Conservation (phyloP, 805 yeast genomes). For the Starmera quercuum region DNA sequence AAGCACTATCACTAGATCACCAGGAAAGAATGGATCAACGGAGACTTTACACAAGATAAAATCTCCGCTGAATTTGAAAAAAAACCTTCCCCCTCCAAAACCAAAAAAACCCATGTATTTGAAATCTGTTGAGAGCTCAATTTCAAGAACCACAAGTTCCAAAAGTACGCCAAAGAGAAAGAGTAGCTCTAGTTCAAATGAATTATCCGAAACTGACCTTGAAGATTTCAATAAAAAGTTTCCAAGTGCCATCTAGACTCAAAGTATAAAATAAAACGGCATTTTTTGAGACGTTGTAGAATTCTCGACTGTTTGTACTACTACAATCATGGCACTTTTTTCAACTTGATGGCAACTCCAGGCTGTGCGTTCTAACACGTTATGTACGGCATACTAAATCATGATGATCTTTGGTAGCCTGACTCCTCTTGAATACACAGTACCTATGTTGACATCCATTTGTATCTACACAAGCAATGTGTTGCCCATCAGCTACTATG, state of each 20-base stretch:
- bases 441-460: too few species aligned
- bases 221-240: slow-evolving; percentile 51
- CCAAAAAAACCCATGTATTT: slow-evolving; percentile 58
- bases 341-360: not conserved
- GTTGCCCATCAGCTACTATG: too few species aligned
- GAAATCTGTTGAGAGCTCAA: slow-evolving; percentile 20
- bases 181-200: slow-evolving; percentile 21
- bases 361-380: too few species aligned
- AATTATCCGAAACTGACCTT: slow-evolving; percentile 40
- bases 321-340: not conserved
- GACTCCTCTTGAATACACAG: too few species aligned
- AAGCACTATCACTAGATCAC: slow-evolving; percentile 18
- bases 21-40: slow-evolving; percentile 1
- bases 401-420: too few species aligned
- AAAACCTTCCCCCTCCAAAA: slow-evolving; percentile 46
- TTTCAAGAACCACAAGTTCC: slow-evolving; percentile 1
- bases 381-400: not conserved
- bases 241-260: slow-evolving; percentile 45
- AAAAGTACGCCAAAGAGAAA: slow-evolving; percentile 1
- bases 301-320: not conserved
- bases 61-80: too few species aligned
- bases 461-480: too few species aligned
- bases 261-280: not conserved
- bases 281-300: not conserved
- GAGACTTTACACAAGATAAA: too few species aligned